These are phyloP conservation scores for Apiotrichum domesticum DNA, from an alignment of 1,284 basidiomycete species.

Conservation along the genomic window DNA sequence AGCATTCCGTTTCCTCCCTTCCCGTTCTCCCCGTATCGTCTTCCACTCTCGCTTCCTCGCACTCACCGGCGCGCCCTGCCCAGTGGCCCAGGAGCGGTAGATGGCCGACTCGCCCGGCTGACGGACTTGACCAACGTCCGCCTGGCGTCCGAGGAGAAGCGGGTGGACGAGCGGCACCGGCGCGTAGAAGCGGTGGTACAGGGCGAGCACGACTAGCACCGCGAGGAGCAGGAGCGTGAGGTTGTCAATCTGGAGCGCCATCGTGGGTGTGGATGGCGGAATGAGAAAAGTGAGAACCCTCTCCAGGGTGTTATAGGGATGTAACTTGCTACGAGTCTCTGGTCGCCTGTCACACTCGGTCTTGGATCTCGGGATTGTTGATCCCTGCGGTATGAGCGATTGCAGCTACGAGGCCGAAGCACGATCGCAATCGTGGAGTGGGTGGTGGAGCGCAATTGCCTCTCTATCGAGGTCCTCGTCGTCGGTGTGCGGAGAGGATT, in stretches of 20 bases:
- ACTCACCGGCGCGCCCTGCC: constrained; percentile 44
- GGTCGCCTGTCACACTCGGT: too few species aligned
- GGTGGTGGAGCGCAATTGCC: too few species aligned
- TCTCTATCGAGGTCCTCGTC: too few species aligned
- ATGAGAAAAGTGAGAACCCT: too few species aligned
- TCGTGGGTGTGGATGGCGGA: neutral
- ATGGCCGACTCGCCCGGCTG: constrained; percentile 38
- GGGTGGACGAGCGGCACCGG: constrained; percentile 44
- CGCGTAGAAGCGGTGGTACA: constrained; percentile 40
- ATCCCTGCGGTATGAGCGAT: too few species aligned
- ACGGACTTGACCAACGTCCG: constrained; percentile 36
- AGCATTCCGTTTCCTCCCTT: neutral
- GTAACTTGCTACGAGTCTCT: too few species aligned
- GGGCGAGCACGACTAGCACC: constrained; percentile 25
- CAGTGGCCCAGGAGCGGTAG: constrained; percentile 45
- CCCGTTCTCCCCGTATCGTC: too few species aligned
- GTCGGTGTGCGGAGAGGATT: too few species aligned
- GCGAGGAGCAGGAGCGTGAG: constrained; percentile 37
- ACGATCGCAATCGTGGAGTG: too few species aligned
- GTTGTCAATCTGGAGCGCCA: constrained; percentile 38
- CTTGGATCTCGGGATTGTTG: too few species aligned
- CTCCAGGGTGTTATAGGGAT: too few species aligned
- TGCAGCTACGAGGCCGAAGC: too few species aligned
- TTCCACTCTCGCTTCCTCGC: neutral
- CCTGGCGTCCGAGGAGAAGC: constrained; percentile 45